A percentile compares a stretch with the other conserved stretches of the same genome.
phyloP scores from a whole-genome alignment of 768 basidiomycete species.

The Suillus subluteus region DNA sequence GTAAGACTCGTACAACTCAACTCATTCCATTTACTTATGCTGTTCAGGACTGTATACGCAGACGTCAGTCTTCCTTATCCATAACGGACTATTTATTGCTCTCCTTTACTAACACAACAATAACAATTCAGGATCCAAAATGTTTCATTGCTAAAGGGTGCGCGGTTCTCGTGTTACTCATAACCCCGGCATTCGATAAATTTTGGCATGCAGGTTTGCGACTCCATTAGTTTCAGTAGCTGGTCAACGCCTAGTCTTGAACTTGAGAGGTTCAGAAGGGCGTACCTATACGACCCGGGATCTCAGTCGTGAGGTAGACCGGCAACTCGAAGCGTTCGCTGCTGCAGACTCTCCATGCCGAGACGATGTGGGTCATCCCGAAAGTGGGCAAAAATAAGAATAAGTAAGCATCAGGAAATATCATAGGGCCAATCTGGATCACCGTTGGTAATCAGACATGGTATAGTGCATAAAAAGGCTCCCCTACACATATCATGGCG shows the following conservation, averaged over 20 bases:
- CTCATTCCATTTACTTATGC: neutral
- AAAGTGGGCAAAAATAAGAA: neutral
- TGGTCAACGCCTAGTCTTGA: constrained; percentile 30
- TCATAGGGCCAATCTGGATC: neutral
- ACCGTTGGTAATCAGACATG: neutral
- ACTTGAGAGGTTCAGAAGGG: constrained; percentile 19
- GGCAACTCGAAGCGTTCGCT: constrained; percentile 15
- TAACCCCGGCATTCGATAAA: neutral
- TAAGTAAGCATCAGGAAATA: neutral
- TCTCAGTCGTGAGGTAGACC: constrained; percentile 23
- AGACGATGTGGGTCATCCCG: neutral
- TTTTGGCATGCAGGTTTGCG: constrained; percentile 10
- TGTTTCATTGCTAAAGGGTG: constrained; percentile 6
- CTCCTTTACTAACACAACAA: neutral
- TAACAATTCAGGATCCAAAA: constrained; percentile 10
- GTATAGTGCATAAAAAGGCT: neutral
- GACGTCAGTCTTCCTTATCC: neutral
- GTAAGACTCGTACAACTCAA: constrained; percentile 7
- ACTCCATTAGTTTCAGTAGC: constrained; percentile 21
- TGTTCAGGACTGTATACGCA: constrained; percentile 3
- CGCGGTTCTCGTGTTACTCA: neutral
- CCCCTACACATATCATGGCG: neutral
- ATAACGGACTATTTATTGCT: neutral
- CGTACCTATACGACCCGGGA: constrained; percentile 13
- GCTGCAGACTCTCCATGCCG: neutral